These are phyloP conservation scores for Saccharum spontaneum DNA, from an alignment of 176 grass and related monocot genomes.

Conservation along the genomic window DNA sequence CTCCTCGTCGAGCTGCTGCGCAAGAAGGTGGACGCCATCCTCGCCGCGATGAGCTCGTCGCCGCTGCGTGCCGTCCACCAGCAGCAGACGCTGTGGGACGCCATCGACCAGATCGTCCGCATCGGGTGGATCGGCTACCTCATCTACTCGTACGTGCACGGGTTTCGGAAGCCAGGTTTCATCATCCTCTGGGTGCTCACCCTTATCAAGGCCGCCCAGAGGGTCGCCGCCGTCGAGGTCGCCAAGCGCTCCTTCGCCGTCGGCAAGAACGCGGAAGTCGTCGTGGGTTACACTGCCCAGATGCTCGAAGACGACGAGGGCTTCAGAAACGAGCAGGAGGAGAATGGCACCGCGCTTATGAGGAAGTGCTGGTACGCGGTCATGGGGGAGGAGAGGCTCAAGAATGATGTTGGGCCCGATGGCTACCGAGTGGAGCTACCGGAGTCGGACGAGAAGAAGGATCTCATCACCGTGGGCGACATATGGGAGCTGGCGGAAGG, in stretches of 20 bases:
- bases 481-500: constrained; percentile 10
- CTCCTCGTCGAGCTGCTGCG: constrained; percentile 28
- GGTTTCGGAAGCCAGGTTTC: not conserved
- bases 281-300: constrained; percentile 21
- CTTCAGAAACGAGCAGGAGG: not conserved
- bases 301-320: not conserved
- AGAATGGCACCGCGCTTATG: not conserved
- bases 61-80: not conserved
- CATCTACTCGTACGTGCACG: not conserved
- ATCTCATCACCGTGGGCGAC: not conserved
- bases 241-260: not conserved
- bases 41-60: not conserved
- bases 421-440: not conserved
- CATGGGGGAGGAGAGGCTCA: constrained; percentile 32
- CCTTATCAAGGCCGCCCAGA: constrained; percentile 16
- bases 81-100: constrained; percentile 6
- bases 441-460: not conserved
- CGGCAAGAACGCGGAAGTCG: constrained; percentile 10
- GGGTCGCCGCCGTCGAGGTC: not conserved
- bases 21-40: constrained; percentile 31
- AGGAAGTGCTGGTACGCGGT: constrained; percentile 11
- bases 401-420: not conserved
- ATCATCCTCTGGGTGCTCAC: constrained; percentile 29
- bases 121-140: constrained; percentile 37
- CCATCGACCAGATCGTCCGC: constrained; percentile 24